phyloP scores from a whole-genome alignment of 208 protist species.

The Porcisia hertigi region DNA sequence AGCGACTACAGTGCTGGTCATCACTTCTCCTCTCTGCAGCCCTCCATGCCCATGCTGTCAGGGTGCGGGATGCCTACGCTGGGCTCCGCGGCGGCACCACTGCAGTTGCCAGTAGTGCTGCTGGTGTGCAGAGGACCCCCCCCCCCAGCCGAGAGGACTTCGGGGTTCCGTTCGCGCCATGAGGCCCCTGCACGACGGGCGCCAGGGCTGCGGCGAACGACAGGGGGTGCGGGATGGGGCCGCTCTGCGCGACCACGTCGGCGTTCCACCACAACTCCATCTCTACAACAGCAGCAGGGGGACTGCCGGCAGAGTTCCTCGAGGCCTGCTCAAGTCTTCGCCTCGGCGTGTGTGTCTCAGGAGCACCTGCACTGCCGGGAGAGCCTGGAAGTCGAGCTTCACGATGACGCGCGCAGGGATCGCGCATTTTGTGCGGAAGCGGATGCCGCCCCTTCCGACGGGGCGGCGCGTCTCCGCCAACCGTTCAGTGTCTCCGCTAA shows the following conservation, averaged over 20 bases:
- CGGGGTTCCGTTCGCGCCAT: conserved; percentile 10
- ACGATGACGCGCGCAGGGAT: conserved; percentile 30
- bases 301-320: conserved; percentile 7
- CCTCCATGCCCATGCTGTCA: not conserved
- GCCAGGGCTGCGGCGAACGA: conserved; percentile 10
- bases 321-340: conserved; percentile 3
- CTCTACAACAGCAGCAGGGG: not conserved
- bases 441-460: not conserved
- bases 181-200: conserved; percentile 2
- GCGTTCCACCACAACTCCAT: conserved; percentile 60
- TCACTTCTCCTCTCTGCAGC: not conserved
- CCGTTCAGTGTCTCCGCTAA: conserved; percentile 18
- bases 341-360: conserved; percentile 1
- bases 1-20: not conserved
- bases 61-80: not conserved
- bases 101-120: not conserved
- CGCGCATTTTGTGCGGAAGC: not conserved
- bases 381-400: conserved; percentile 54
- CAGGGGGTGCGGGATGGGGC: not conserved
- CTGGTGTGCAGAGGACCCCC: not conserved
- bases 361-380: conserved; percentile 31
- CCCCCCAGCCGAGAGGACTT: conserved; percentile 47
- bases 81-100: not conserved
- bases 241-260: conserved; percentile 35
- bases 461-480: not conserved